Conservation (phyloP, 1,284 basidiomycete genomes). For the Marasmius fiardii region DNA sequence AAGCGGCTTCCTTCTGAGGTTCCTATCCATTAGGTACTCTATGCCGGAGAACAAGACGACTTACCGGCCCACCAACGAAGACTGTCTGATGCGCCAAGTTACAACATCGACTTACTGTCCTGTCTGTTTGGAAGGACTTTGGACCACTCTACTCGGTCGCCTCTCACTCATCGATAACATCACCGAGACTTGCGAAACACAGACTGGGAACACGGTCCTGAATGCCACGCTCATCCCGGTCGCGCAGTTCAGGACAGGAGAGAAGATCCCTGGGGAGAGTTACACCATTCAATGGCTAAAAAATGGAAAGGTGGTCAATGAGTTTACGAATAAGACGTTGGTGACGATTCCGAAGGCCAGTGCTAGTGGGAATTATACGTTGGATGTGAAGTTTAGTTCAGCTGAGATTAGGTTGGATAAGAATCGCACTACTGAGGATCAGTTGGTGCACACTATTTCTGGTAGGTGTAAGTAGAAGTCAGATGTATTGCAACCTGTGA, state of each 20-base stretch:
- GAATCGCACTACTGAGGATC: constrained; percentile 23
- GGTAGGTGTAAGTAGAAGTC: neutral
- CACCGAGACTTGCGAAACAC: constrained; percentile 28
- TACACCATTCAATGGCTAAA: constrained; percentile 55
- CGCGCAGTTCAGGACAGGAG: constrained; percentile 45
- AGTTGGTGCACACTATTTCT: neutral
- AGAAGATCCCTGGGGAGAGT: constrained; percentile 33
- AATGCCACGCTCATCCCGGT: constrained; percentile 52
- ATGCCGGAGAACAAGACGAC: constrained; percentile 51
- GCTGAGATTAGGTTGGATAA: constrained; percentile 52
- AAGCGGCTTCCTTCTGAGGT: neutral
- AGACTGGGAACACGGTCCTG: constrained; percentile 23
- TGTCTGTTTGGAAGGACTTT: constrained; percentile 73
- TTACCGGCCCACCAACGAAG: constrained; percentile 79
- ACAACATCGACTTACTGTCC: constrained; percentile 71
- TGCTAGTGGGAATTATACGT: constrained; percentile 32
- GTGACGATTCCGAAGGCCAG: constrained; percentile 32
- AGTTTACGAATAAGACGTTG: constrained; percentile 46
- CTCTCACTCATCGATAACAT: constrained; percentile 61
- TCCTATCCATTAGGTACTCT: constrained; percentile 44
- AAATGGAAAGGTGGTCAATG: constrained; percentile 37
- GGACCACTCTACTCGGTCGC: constrained; percentile 58
- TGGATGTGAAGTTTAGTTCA: constrained; percentile 49
- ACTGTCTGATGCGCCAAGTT: constrained; percentile 81
- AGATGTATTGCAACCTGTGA: neutral